These are phyloP conservation scores for Fomitiporia mediterranea DNA, from an alignment of 1,284 basidiomycete genomes.

Conservation along the genomic window DNA sequence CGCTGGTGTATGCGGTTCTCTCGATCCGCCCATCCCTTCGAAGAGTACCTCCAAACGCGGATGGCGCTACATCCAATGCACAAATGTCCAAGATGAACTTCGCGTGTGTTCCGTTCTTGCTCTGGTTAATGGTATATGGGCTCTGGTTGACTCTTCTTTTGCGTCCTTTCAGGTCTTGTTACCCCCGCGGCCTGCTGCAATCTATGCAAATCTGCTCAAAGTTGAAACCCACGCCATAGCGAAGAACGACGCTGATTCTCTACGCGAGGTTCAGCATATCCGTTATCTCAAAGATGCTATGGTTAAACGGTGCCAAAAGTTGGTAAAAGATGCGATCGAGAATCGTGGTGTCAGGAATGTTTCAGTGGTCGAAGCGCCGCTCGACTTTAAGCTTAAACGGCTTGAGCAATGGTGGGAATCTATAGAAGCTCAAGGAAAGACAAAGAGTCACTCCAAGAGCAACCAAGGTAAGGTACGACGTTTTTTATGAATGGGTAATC, in stretches of 20 bases:
- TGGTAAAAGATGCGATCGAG: conserved; percentile 39
- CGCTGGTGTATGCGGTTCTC: conserved; percentile 62
- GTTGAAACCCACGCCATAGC: conserved; percentile 55
- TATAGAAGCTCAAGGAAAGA: conserved; percentile 7
- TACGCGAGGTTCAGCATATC: conserved; percentile 64
- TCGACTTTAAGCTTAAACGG: conserved; percentile 69
- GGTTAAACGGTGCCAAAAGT: conserved; percentile 68
- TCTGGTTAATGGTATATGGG: conserved; percentile 12
- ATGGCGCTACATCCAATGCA: conserved; percentile 68
- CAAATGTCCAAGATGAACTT: conserved; percentile 68
- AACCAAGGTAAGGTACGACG: neutral
- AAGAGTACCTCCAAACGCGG: conserved; percentile 42
- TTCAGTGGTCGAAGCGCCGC: conserved; percentile 58
- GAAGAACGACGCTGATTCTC: conserved; percentile 49
- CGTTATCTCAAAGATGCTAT: conserved; percentile 74
- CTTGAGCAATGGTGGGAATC: conserved; percentile 68
- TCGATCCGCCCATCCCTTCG: conserved; percentile 53
- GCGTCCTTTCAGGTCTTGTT: conserved; percentile 48
- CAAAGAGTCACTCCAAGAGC: neutral
- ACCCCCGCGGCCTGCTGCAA: conserved; percentile 63
- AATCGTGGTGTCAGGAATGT: conserved; percentile 38
- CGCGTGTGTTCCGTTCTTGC: conserved; percentile 40
- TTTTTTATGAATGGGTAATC: neutral
- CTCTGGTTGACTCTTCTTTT: conserved; percentile 17
- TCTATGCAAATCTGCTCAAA: conserved; percentile 61